Base-by-base conservation (phyloP, 1,139 yeast genomes). In the Magnusiomyces tetraspermus region DNA sequence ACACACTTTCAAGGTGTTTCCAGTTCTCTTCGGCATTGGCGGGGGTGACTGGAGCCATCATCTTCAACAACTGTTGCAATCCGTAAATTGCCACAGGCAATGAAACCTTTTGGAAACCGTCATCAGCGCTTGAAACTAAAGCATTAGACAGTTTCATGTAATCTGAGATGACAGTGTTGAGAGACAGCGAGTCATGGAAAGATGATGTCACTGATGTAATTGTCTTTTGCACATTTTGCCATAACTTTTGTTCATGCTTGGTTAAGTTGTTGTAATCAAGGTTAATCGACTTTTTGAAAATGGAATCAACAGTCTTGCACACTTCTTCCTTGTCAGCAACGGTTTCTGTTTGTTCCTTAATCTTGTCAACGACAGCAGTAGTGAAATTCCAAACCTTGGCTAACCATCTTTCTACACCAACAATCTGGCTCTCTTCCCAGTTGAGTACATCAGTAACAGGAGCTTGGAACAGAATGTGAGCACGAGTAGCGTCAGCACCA, bases 401-500 rank as follows among this genome's bases (percentile, higher is more conserved):
- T 47, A 92, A 68, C 97, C 97, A 92, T 56, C 97, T 75, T 62
- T 86, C 87, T 40, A 85, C 76, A 2, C 98, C 98, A 22, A 78
- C 80, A 57, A 92, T 90, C 64, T 86, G 92, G 2, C 76, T 73
- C 60, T 88, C 96, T 61, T 90, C 94, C 98, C 98, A 92, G 60
- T 82, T 81, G 56, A 92, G 73, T 2, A 83, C 79, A 60, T 89
- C 96, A 1, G 77, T 71, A 2, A 90, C 79, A 1, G 97, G 97
- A 0, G 97, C 97, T 66, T 83, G 95, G 71, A 92, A 92, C n/a
- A 92, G 68, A 60, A 92, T 80, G 63, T 90, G 96, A 0, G 97
- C 97, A 57, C 98, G 76, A 0, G 92, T 85, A 0, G 96, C 90
- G 71, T 92, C 98, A 1, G 97, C 90, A 2, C 98, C 98, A 67